Evolutionary conservation across 2,329 filamentous ascomycete genomes (phyloP), one percentile per base, ranked within the genome.

Genomic region (Xylariaceae sp.): DNA sequence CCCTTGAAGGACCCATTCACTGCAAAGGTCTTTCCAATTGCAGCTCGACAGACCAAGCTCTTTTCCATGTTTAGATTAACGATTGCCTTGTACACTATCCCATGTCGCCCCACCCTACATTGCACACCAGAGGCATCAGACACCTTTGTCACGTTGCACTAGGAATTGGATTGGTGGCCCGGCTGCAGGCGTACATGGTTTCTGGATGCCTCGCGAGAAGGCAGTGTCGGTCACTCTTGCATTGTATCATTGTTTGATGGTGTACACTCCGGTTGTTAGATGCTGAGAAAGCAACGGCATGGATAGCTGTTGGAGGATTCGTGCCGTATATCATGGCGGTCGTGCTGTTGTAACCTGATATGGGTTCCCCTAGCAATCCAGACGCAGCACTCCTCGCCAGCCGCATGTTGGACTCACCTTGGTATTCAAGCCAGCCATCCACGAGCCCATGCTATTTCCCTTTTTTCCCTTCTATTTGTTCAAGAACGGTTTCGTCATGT

Each of bases 71-170:
- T 59, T 60, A 60, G 41, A 61, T 56, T 53, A 59, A 59, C 58
- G 58, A 56, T 57, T 55, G 54, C 54, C 60, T 61, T 68, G 67
- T 68, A 69, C 64, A 68, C 45, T 64, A 68, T 57, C 60, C 40
- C 41, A 51, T 49, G 29, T 51, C 43, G 39, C 16, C 44, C 46
- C 46, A 39, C 50, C 57, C 48, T 56, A 53, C 51, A 49, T 53
- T 56, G 62, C 56, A 58, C 43, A 50, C 37, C 16, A 56, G 50
- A 53, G 60, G 56, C 53, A 59, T 65, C 44, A 49, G 60, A 51
- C 53, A 53, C 56, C 55, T 16, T 52, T 56, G 45, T 45, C 49
- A 52, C 41, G 31, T 28, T 44, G 47, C 64, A 45, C 50, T 45
- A 57, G 59, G 63, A 59, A 60, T 68, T 67, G 65, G 67, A 67